Conservation (phyloP, 2,329 filamentous ascomycete species). For the Apiospora phragmitis region DNA sequence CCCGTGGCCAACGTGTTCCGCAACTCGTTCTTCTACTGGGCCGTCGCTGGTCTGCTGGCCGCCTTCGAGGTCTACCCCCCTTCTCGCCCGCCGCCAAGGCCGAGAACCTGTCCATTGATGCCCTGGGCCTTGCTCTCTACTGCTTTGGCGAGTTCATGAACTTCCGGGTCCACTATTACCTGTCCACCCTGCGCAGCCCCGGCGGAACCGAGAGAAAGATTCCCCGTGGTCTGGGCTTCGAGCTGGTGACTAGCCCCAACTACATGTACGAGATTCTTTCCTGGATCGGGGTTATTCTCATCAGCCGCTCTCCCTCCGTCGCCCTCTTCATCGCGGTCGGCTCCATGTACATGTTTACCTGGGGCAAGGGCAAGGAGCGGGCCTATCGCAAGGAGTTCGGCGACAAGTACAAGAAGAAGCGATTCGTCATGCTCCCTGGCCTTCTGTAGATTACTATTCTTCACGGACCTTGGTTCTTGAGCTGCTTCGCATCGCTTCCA, state of each 20-base stretch:
- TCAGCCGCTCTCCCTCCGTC: constrained; percentile 78
- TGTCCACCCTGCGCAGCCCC: constrained; percentile 73
- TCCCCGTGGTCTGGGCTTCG: constrained; percentile 81
- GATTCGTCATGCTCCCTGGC: constrained; percentile 77
- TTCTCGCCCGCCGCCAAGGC: constrained; percentile 64
- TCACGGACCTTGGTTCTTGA: background rate
- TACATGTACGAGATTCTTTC: constrained; percentile 91
- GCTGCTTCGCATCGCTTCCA: background rate
- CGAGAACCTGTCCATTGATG: constrained; percentile 53
- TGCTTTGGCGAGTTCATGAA: constrained; percentile 79
- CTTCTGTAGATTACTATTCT: constrained; percentile 53
- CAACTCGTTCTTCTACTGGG: constrained; percentile 95
- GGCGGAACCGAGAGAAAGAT: constrained; percentile 88
- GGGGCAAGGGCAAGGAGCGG: constrained; percentile 90
- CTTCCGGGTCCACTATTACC: constrained; percentile 74
- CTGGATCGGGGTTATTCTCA: constrained; percentile 80
- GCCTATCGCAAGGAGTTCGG: constrained; percentile 89
- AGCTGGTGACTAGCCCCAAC: constrained; percentile 90
- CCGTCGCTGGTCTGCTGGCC: constrained; percentile 75
- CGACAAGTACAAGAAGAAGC: constrained; percentile 94
- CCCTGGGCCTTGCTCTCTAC: constrained; percentile 71
- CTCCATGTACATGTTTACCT: constrained; percentile 76
- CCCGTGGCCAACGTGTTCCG: constrained; percentile 87
- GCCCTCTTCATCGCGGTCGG: constrained; percentile 75
- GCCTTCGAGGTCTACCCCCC: constrained; percentile 84